Evolutionary conservation across 495 filamentous ascomycete genomes (phyloP).

Genomic region (Talaromyces borbonicus): DNA sequence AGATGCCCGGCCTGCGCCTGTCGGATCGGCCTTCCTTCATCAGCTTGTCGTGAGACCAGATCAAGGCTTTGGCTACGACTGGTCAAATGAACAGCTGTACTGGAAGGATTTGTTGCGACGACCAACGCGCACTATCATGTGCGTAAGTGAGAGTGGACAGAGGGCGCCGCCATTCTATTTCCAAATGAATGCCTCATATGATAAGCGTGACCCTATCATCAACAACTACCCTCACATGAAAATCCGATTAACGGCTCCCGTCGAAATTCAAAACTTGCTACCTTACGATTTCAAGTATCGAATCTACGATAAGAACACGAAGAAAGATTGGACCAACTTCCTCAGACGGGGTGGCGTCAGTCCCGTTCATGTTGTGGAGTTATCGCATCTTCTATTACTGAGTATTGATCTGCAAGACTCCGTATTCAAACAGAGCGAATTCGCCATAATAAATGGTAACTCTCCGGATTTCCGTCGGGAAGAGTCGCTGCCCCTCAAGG

Average conservation of each 20-base stretch:
- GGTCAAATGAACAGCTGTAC: constrained; percentile 79
- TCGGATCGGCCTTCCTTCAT: constrained; percentile 86
- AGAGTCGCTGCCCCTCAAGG: constrained; percentile 66
- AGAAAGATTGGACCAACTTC: constrained; percentile 98
- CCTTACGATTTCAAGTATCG: constrained; percentile 98
- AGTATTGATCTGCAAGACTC: constrained; percentile 96
- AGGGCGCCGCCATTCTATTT: constrained; percentile 84
- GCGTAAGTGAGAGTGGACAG: constrained; percentile 71
- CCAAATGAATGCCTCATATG: constrained; percentile 77
- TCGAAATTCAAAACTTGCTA: constrained; percentile 89
- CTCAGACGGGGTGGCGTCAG: constrained; percentile 90
- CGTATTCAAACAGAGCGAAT: constrained; percentile 87
- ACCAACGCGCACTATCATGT: constrained; percentile 76
- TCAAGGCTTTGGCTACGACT: constrained; percentile 91
- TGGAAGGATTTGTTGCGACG: constrained; percentile 85
- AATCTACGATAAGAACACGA: constrained; percentile 96
- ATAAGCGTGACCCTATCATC: constrained; percentile 71
- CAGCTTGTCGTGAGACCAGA: constrained; percentile 86
- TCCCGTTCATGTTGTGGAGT: constrained; percentile 91
- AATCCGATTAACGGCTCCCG: constrained; percentile 76
- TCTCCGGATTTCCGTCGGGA: constrained; percentile 82
- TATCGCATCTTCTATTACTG: constrained; percentile 84
- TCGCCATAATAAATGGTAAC: constrained; percentile 90
- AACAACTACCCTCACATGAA: constrained; percentile 89
- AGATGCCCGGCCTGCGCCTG: constrained; percentile 80